Conservation (phyloP, 2,329 filamentous ascomycete genomes). For the Chrysosporium queenslandicum region DNA sequence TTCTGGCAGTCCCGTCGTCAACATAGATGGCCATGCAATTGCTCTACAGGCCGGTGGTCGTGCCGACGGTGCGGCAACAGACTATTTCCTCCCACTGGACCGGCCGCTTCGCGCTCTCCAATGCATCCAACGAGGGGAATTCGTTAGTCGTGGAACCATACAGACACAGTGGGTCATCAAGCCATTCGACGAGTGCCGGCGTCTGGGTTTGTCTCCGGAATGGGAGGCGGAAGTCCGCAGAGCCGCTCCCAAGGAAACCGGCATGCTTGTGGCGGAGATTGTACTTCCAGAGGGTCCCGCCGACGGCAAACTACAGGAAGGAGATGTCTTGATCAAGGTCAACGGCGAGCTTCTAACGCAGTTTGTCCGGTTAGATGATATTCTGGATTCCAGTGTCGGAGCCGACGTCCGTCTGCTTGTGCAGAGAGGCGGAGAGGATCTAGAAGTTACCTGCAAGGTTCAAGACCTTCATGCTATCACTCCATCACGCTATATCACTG, state of each 20-base stretch:
- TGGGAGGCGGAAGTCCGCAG: constrained; percentile 80
- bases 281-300: constrained; percentile 84
- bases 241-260: constrained; percentile 82
- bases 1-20: constrained; percentile 96
- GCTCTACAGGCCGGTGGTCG: constrained; percentile 89
- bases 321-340: constrained; percentile 85
- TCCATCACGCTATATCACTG: constrained; percentile 87
- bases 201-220: constrained; percentile 70
- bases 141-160: constrained; percentile 85
- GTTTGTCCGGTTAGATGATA: constrained; percentile 82
- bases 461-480: constrained; percentile 90
- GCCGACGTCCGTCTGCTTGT: constrained; percentile 66
- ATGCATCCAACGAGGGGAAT: constrained; percentile 66
- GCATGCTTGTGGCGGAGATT: constrained; percentile 94
- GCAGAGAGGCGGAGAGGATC: constrained; percentile 77
- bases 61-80: constrained; percentile 88
- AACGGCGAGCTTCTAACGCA: constrained; percentile 89
- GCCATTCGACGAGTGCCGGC: constrained; percentile 91
- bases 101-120: constrained; percentile 77
- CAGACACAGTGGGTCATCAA: constrained; percentile 96
- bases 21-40: constrained; percentile 83
- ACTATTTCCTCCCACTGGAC: constrained; percentile 93
- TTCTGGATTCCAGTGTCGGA: constrained; percentile 79
- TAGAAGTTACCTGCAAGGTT: constrained; percentile 74
- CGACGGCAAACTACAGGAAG: constrained; percentile 78